phyloP scores from a whole-genome alignment of 805 yeast species.

The Wickerhamiella azyma region DNA sequence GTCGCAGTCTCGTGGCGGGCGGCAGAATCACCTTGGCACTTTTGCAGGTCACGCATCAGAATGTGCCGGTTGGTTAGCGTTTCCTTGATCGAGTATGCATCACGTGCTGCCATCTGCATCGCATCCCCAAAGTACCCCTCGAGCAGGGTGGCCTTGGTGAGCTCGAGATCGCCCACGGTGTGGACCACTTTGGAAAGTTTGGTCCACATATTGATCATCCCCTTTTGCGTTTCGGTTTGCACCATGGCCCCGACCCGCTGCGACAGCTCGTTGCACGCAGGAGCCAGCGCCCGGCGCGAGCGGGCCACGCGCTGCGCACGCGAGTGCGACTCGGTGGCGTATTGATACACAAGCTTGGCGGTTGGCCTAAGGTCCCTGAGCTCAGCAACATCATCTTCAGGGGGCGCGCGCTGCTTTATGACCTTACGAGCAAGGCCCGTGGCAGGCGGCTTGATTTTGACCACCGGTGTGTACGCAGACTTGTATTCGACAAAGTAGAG shows the following conservation, averaged over 20 bases:
- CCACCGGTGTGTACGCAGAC: slow-evolving; percentile 49
- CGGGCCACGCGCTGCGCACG: slow-evolving; percentile 45
- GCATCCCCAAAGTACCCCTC: slow-evolving; percentile 69
- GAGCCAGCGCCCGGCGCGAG: slow-evolving; percentile 34
- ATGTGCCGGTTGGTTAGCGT: slow-evolving; percentile 85
- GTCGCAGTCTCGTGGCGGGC: slow-evolving; percentile 58
- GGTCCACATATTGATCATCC: slow-evolving; percentile 68
- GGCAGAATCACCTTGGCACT: slow-evolving; percentile 63
- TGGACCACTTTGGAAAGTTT: slow-evolving; percentile 56
- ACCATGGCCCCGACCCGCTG: slow-evolving; percentile 19
- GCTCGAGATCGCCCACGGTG: slow-evolving; percentile 61
- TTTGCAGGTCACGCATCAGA: slow-evolving; percentile 73
- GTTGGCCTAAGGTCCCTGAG: slow-evolving; percentile 77
- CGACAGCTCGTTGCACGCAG: slow-evolving; percentile 45
- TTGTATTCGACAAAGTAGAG: slow-evolving; percentile 72
- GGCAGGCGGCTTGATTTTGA: slow-evolving; percentile 50
- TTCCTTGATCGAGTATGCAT: slow-evolving; percentile 80
- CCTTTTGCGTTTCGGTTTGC: slow-evolving; percentile 25
- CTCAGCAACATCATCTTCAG: slow-evolving; percentile 73
- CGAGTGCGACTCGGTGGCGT: slow-evolving; percentile 35
- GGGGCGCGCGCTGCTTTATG: slow-evolving; percentile 80
- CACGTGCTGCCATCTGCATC: slow-evolving; percentile 46
- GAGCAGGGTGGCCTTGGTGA: slow-evolving; percentile 56
- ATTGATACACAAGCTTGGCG: slow-evolving; percentile 59
- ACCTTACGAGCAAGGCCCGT: slow-evolving; percentile 82